Percentiles rank a stretch among this genome's conserved stretches.
These are phyloP conservation scores for Crucibulum laeve DNA, from an alignment of 768 basidiomycete species.

Conservation along the genomic window DNA sequence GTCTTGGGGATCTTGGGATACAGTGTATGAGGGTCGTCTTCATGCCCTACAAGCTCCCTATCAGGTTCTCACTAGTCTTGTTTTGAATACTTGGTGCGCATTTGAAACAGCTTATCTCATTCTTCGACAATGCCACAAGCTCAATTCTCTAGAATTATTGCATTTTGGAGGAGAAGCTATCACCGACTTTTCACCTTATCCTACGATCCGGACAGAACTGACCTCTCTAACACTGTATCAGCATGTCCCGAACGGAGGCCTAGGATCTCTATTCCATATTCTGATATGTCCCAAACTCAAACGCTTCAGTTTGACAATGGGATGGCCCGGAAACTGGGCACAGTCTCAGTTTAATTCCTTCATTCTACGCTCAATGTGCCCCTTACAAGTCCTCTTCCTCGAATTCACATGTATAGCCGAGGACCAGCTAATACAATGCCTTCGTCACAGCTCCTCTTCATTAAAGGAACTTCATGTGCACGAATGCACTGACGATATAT, in stretches of 20 bases:
- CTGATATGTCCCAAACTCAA: slow-evolving; percentile 13
- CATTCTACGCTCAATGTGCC: slow-evolving; percentile 11
- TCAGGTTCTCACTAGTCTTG: slow-evolving; percentile 14
- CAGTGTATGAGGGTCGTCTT: slow-evolving; percentile 10
- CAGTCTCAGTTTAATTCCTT: slow-evolving; percentile 11
- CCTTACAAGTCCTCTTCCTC: slow-evolving; percentile 12
- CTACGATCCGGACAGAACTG: slow-evolving; percentile 12
- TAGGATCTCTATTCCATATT: slow-evolving; percentile 15
- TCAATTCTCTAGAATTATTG: slow-evolving; percentile 13
- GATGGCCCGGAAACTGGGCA: slow-evolving; percentile 14
- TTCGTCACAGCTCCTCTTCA: slow-evolving; percentile 10
- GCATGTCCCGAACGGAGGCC: slow-evolving; percentile 13
- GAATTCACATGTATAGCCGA: slow-evolving; percentile 16
- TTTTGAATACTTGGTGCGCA: slow-evolving; percentile 15
- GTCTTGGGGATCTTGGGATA: slow-evolving; percentile 15
- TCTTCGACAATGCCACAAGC: slow-evolving; percentile 13
- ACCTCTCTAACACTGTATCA: slow-evolving; percentile 15
- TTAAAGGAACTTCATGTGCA: slow-evolving; percentile 13
- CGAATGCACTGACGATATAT: slow-evolving; percentile 10
- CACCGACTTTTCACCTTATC: slow-evolving; percentile 2
- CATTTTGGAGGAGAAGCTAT: slow-evolving; percentile 11
- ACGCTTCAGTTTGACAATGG: slow-evolving; percentile 12
- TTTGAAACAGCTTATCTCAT: slow-evolving; percentile 13
- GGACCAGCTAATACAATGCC: slow-evolving; percentile 13
- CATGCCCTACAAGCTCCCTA: slow-evolving; percentile 11